Evolutionary conservation across 2,329 filamentous ascomycete species (phyloP).

Genomic region (Pyricularia sp.): DNA sequence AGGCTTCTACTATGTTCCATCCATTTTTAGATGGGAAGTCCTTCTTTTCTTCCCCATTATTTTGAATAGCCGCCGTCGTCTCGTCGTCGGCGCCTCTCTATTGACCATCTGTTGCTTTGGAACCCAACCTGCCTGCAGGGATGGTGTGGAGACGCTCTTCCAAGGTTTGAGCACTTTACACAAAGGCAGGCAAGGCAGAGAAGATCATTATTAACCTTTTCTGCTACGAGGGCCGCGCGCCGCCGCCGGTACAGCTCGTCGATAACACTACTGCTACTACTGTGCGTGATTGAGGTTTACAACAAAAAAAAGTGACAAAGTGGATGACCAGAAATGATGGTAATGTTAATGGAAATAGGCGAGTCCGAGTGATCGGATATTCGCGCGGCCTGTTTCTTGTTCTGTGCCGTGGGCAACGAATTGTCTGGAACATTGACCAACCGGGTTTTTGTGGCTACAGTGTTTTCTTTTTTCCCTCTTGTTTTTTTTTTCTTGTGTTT

Average conservation of each 20-base stretch:
- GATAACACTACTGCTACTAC: background rate
- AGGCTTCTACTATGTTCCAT: background rate
- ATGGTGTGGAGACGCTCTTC: background rate
- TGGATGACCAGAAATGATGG: background rate
- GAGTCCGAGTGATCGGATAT: background rate
- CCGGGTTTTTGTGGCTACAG: background rate
- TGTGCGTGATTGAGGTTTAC: background rate
- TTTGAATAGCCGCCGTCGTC: background rate
- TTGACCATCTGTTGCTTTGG: background rate
- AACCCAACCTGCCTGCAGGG: background rate
- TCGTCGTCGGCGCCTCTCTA: background rate
- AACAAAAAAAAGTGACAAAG: background rate
- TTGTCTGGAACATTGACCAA: background rate
- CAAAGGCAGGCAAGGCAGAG: background rate
- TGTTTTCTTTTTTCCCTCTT: background rate
- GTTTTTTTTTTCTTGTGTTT: background rate
- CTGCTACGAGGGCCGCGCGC: background rate
- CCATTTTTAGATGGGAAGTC: background rate
- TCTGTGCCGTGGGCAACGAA: background rate
- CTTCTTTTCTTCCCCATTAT: background rate
- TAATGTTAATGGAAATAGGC: background rate
- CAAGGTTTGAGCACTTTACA: background rate
- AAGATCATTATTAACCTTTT: background rate
- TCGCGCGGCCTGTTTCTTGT: background rate
- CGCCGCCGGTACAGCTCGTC: background rate